These are phyloP conservation scores for Aspergillus alliaceus DNA, from an alignment of 2,329 filamentous ascomycete genomes.

Conservation along the genomic window DNA sequence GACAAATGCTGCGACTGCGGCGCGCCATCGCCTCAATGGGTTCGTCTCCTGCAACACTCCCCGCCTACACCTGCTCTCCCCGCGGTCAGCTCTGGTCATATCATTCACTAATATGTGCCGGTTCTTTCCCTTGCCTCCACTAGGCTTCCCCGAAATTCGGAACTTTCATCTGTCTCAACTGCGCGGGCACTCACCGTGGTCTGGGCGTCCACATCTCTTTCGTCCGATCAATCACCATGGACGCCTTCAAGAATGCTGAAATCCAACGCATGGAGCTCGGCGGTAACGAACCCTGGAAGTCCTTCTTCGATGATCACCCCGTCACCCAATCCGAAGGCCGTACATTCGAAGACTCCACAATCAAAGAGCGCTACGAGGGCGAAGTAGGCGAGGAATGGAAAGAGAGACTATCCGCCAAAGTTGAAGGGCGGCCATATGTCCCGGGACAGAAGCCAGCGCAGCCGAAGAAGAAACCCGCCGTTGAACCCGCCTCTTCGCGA, in stretches of 20 bases:
- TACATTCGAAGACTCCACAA: slow-evolving; percentile 82
- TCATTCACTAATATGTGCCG: background rate
- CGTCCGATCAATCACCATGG: slow-evolving; percentile 96
- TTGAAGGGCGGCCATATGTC: slow-evolving; percentile 84
- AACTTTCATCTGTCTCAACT: slow-evolving; percentile 96
- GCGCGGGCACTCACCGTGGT: slow-evolving; percentile 90
- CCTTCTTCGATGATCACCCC: slow-evolving; percentile 77
- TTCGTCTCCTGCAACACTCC: slow-evolving; percentile 43
- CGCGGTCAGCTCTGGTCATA: background rate
- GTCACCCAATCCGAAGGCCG: slow-evolving; percentile 66
- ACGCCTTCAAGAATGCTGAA: slow-evolving; percentile 91
- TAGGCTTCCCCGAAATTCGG: slow-evolving; percentile 89
- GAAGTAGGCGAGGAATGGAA: slow-evolving; percentile 95
- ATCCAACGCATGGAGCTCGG: slow-evolving; percentile 91
- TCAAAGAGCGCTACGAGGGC: slow-evolving; percentile 85
- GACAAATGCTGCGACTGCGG: slow-evolving; percentile 92
- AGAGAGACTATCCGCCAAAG: slow-evolving; percentile 80
- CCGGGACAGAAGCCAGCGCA: slow-evolving; percentile 61
- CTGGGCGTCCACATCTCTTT: slow-evolving; percentile 98
- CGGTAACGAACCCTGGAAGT: slow-evolving; percentile 83
- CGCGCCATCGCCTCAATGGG: slow-evolving; percentile 97
- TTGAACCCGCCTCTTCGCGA: slow-evolving; percentile 26
- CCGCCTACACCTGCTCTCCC: background rate
- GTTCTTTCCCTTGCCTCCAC: background rate
- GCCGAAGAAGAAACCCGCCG: slow-evolving; percentile 39